A percentile compares a stretch with the other conserved stretches of the same genome.
Conservation (phyloP, 2,329 filamentous ascomycete genomes). For the Nemania bipapillata region DNA sequence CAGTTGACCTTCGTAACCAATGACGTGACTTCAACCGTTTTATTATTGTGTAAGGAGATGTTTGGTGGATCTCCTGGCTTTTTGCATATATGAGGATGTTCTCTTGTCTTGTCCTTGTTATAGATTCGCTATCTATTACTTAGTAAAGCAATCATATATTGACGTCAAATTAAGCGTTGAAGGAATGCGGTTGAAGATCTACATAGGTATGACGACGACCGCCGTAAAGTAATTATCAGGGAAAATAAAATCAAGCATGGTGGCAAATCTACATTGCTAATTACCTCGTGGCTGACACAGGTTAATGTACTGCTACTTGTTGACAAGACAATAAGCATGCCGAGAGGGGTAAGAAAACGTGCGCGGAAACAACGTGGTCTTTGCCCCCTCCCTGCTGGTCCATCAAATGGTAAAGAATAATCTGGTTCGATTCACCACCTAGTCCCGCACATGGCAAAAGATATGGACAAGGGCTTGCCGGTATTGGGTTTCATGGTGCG, state of each 20-base stretch:
- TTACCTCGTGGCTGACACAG: constrained; percentile 32
- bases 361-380: constrained; percentile 32
- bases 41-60: background rate
- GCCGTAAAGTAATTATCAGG: background rate
- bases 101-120: background rate
- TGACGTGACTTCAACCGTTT: constrained; percentile 15
- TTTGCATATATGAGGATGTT: background rate
- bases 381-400: constrained; percentile 21
- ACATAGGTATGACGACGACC: background rate
- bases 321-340: constrained; percentile 28
- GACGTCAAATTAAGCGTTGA: background rate
- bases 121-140: background rate
- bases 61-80: background rate
- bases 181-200: background rate
- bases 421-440: constrained; percentile 20
- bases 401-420: constrained; percentile 27
- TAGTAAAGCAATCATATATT: background rate
- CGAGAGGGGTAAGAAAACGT: constrained; percentile 37
- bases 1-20: constrained; percentile 7
- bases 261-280: constrained; percentile 19
- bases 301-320: constrained; percentile 24
- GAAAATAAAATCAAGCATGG: background rate
- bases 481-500: constrained; percentile 22
- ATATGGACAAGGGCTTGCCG: constrained; percentile 21
- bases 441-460: constrained; percentile 36